These are phyloP conservation scores for Teratosphaeria zuluensis DNA, from an alignment of 2,329 filamentous ascomycete genomes.

Conservation along the genomic window DNA sequence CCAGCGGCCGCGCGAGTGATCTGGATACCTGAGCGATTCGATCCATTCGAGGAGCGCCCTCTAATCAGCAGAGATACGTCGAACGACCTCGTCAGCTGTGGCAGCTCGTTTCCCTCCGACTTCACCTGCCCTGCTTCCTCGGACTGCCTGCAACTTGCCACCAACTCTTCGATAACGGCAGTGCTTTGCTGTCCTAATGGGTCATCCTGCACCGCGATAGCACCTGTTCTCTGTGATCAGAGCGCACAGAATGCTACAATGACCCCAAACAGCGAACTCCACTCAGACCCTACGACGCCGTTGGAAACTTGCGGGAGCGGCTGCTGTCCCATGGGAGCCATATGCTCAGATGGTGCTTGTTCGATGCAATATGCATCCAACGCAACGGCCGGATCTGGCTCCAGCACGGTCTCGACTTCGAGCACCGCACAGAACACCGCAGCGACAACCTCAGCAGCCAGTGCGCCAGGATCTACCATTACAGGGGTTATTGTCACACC, in stretches of 20 bases:
- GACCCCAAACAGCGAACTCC: slow-evolving; percentile 51
- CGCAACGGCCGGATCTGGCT: not conserved
- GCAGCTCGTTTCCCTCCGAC: slow-evolving; percentile 44
- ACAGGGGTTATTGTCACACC: not conserved
- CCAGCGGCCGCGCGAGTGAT: slow-evolving; percentile 15
- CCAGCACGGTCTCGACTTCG: not conserved
- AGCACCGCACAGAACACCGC: not conserved
- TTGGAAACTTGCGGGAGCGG: slow-evolving; percentile 48
- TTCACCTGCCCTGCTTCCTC: slow-evolving; percentile 55
- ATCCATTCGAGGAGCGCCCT: slow-evolving; percentile 7
- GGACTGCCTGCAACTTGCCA: slow-evolving; percentile 49
- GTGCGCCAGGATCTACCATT: not conserved
- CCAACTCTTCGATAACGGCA: slow-evolving; percentile 57
- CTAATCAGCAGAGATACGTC: slow-evolving; percentile 8
- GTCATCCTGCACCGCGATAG: slow-evolving; percentile 49
- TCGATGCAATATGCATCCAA: slow-evolving; percentile 11
- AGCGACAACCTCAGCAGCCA: not conserved
- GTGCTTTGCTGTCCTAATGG: slow-evolving; percentile 60
- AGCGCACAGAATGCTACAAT: slow-evolving; percentile 49
- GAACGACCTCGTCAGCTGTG: slow-evolving; percentile 20
- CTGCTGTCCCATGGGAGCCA: slow-evolving; percentile 67
- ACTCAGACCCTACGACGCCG: slow-evolving; percentile 51
- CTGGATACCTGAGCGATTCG: slow-evolving; percentile 17
- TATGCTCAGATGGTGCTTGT: slow-evolving; percentile 36
- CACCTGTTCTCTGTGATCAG: slow-evolving; percentile 56